Percentiles rank a stretch among this genome's conserved stretches.
Evolutionary conservation across 2,329 filamentous ascomycete genomes (phyloP).

Genomic region (Phymatotrichopsis omnivora): DNA sequence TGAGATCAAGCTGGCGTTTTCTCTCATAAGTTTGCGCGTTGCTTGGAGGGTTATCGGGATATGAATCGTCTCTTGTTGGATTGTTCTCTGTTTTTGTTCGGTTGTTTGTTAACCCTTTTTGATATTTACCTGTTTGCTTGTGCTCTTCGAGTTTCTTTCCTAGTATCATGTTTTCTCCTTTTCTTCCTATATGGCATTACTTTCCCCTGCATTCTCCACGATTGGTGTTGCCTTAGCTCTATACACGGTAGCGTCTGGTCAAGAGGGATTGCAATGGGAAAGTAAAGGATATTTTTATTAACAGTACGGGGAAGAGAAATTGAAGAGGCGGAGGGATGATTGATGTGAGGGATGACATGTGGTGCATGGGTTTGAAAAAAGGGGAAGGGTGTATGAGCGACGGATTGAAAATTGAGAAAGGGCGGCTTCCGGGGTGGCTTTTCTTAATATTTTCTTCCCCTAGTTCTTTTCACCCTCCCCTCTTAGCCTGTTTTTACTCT

Average conservation of each 20-base stretch:
- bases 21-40: background rate
- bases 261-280: too few relatives aligned
- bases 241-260: too few relatives aligned
- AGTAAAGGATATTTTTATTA: too few relatives aligned
- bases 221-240: background rate
- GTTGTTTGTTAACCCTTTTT: slow-evolving; percentile 13
- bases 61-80: background rate
- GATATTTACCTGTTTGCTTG: slow-evolving; percentile 24
- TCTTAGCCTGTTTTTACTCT: slow-evolving; percentile 15
- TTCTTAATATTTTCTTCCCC: slow-evolving; percentile 16
- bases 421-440: slow-evolving; percentile 32
- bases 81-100: slow-evolving; percentile 8
- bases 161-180: slow-evolving; percentile 14
- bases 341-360: slow-evolving; percentile 1
- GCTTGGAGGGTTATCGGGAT: background rate
- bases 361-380: slow-evolving; percentile 4
- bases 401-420: slow-evolving; percentile 26
- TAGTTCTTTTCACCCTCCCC: slow-evolving; percentile 1
- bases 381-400: slow-evolving; percentile 1
- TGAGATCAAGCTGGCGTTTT: background rate
- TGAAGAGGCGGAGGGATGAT: slow-evolving; percentile 7
- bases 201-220: too few relatives aligned
- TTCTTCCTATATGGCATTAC: too few relatives aligned
- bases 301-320: too few relatives aligned
- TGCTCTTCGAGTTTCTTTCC: slow-evolving; percentile 28